Evolutionary conservation across 768 basidiomycete genomes (phyloP), one percentile per base, ranked within the genome.

Genomic region (Tylopilus intermedius): DNA sequence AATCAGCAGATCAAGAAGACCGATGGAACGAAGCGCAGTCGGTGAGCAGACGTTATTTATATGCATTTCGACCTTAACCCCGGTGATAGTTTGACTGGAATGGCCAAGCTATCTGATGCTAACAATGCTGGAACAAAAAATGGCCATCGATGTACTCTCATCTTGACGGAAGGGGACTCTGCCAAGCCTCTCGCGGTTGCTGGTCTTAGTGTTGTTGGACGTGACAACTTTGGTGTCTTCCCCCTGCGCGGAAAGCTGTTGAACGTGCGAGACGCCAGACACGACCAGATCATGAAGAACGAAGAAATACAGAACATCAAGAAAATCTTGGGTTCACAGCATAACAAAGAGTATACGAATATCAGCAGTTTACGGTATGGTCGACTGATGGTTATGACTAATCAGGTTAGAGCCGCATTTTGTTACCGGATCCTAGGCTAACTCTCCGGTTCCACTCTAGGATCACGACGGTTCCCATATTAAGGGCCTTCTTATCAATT

Each of bases 141-240:
- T 40, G 93, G 82, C 6, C 78, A 79, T 44, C 77, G 86, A 42
- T 98, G 96, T 62, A 98, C 96, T 1, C 81, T 99, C 49, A 99
- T 99, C 53, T 75, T 99, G 4, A 98, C 96, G 0, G 96, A 99
- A 80, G 96, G 96, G 77, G 95, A 98, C 73, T 98, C 96, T 22
- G 96, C 96, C 76, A 97, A 97, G 68, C 85, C 94, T 6, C 78
- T 99, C 37, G 96, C 96, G 9, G 86, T 98, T 26, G 93, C 94
- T 44, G 24, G 24, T 24, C 24, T 24, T 24, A 24, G 24, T 24
- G 24, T 24, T 24, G 24, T 24, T 3, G 24, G 24, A 5, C 5
- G 24, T 5, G 24, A 24, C 24, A 5, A 24, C 24, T 24, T 24
- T 5, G 5, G 24, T 24, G 24, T 24, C 24, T 24, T 24, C 24